Conservation (phyloP, 176 grass and related monocot genomes). For the Triticum aestivum region DNA sequence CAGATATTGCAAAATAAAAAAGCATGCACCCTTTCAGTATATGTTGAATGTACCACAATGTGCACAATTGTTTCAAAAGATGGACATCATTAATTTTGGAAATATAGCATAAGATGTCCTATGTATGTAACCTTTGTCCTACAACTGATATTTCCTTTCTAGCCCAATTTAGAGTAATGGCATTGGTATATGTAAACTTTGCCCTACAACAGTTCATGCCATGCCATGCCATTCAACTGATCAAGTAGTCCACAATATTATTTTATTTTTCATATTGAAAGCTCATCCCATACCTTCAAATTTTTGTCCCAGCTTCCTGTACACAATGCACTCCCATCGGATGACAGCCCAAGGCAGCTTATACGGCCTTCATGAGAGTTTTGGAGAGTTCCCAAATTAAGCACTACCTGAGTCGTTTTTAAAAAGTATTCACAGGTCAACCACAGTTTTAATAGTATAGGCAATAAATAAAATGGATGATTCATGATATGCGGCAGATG, state of each 20-base stretch:
- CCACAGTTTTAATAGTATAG: background rate
- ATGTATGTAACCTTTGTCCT: background rate
- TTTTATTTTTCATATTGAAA: background rate
- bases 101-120: background rate
- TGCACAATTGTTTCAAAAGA: background rate
- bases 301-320: constrained; percentile 99
- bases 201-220: background rate
- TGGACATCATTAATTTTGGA: background rate
- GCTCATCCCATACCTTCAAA: constrained; percentile 58
- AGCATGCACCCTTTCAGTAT: background rate
- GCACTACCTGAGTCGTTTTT: constrained; percentile 51
- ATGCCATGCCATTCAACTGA: background rate
- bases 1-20: background rate
- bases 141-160: background rate
- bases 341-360: constrained; percentile 90
- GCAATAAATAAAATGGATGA: background rate
- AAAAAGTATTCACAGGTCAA: constrained; percentile 6
- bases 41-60: constrained; percentile 1
- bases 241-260: background rate
- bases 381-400: constrained; percentile 86
- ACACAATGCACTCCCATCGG: constrained; percentile 95
- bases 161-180: background rate
- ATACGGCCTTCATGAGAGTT: constrained; percentile 84
- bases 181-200: background rate
- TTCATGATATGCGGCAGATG: background rate